Percentiles rank a stretch among this genome's conserved stretches.
Evolutionary conservation across 106 monocot species (phyloP).

Genomic region (Phalaenopsis equestris): DNA sequence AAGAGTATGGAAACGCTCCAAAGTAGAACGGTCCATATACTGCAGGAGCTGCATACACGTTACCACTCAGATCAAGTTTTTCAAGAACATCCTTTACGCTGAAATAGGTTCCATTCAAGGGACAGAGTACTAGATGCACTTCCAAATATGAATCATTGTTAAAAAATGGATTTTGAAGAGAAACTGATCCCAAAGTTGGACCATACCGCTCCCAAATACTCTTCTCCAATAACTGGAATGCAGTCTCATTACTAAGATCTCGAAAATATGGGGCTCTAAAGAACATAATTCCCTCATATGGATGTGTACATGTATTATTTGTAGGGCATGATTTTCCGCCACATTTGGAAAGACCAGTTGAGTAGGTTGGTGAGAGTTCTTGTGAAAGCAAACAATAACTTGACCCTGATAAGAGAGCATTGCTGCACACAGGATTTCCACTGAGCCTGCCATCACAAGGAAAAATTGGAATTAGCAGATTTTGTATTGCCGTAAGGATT

Average conservation of each 20-base stretch:
- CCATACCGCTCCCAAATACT: slow-evolving; percentile 15
- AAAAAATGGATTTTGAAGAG: slow-evolving; percentile 23
- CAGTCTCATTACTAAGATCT: slow-evolving; percentile 12
- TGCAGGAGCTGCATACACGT: slow-evolving; percentile 21
- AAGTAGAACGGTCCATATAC: slow-evolving; percentile 50
- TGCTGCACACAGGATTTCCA: slow-evolving; percentile 48
- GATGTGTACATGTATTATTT: slow-evolving; percentile 24
- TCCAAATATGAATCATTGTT: slow-evolving; percentile 33
- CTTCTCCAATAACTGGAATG: slow-evolving; percentile 12
- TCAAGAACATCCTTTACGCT: slow-evolving; percentile 28
- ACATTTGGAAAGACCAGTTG: neutral
- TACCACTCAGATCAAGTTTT: slow-evolving; percentile 27
- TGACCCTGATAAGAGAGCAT: slow-evolving; percentile 7
- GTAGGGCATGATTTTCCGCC: slow-evolving; percentile 1
- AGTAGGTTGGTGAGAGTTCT: slow-evolving; percentile 2
- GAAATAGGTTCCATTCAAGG: slow-evolving; percentile 21
- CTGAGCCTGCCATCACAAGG: slow-evolving; percentile 23
- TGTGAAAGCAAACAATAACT: slow-evolving; percentile 24
- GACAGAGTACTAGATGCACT: slow-evolving; percentile 39
- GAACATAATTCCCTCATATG: slow-evolving; percentile 36
- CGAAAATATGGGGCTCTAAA: slow-evolving; percentile 65
- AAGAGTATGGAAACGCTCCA: slow-evolving; percentile 19
- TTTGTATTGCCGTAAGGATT: neutral
- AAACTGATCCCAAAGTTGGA: slow-evolving; percentile 5
- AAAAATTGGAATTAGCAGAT: neutral